Conservation (phyloP, 2,329 filamentous ascomycete species). For the Leptographium procerum region DNA sequence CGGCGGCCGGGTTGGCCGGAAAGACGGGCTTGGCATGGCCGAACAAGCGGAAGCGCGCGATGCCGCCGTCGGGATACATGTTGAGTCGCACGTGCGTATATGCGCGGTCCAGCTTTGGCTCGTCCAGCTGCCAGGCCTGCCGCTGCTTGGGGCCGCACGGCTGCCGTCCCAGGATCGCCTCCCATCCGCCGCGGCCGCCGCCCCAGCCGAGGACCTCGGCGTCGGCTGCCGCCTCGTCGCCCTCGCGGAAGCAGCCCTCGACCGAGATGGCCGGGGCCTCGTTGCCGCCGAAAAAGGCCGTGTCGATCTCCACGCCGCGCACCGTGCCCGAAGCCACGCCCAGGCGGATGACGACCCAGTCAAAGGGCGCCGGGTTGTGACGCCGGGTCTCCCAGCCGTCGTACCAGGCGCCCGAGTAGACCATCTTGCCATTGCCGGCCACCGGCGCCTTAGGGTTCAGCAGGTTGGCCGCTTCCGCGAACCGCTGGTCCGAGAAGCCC, state of each 20-base stretch:
- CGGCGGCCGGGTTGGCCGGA: constrained; percentile 49
- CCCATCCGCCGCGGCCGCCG: constrained; percentile 51
- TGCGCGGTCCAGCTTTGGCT: constrained; percentile 43
- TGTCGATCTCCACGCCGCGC: constrained; percentile 67
- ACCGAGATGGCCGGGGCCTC: constrained; percentile 71
- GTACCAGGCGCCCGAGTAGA: constrained; percentile 59
- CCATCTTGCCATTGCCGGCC: constrained; percentile 54
- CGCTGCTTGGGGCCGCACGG: constrained; percentile 64
- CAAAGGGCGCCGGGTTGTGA: constrained; percentile 52
- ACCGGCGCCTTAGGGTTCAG: constrained; percentile 53
- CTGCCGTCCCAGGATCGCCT: constrained; percentile 56
- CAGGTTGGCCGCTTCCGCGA: constrained; percentile 53
- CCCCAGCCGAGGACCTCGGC: constrained; percentile 50
- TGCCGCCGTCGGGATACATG: constrained; percentile 80
- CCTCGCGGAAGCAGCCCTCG: constrained; percentile 58
- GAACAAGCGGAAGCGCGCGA: constrained; percentile 68
- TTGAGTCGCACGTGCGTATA: constrained; percentile 72
- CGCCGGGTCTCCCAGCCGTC: constrained; percentile 60
- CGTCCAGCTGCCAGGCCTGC: constrained; percentile 59
- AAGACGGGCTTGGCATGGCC: constrained; percentile 68
- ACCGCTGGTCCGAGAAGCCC: constrained; percentile 58
- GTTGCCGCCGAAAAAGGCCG: constrained; percentile 72
- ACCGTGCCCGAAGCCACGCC: constrained; percentile 62
- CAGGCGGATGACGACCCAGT: constrained; percentile 56
- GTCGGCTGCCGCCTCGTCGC: constrained; percentile 27